Base-by-base conservation (phyloP, 2,329 filamentous ascomycete species). In the Botrytis deweyae region DNA sequence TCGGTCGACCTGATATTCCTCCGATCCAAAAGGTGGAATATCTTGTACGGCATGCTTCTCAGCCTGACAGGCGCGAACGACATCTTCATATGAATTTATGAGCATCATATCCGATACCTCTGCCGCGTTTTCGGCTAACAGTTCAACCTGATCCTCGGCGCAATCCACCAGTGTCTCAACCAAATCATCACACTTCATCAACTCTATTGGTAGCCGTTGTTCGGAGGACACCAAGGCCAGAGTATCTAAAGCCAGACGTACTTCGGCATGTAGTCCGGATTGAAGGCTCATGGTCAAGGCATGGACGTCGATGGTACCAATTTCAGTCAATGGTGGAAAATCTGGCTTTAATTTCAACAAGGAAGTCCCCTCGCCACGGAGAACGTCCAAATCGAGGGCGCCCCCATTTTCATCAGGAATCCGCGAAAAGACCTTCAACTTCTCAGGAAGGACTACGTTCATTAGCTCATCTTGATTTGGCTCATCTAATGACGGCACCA, bases 211-310 rank as follows among this genome's bases (percentile, higher is more conserved):
- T 38, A 91, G 87, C 7, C 88, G 86, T 25, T 85, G 84, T 72
- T 91, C 89, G 58, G 88, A 88, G 3, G 92, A 93, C 22, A 84
- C 81, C 3, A 86, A 89, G 16, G 90, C 90, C 52, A 99, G 85
- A 0, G 92, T 93, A 81, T 98, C 96, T 63, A 99, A 85, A 3
- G 95, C 95, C 75, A 97, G 84, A 16, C 95, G 90, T n/a, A 97
- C 91, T 83, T 99, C 96, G 8, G 90, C 91, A 78, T 94, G 91
- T 62, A 98, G 92, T 0, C 95, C 95, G 72, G 93, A 97, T 80
- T 97, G 94, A 55, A 99, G 85, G 79, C 94, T 94, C 85, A 94
- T 92, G 0, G 92, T 97, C 59, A 99, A 86, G 33, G 95, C 94
- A 77, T 95, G 92, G 42, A 98, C 91, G 80, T 99, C 95, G 76